phyloP scores from a whole-genome alignment of 2,329 filamentous ascomycete species.

The Pseudogymnoascus sp. region DNA sequence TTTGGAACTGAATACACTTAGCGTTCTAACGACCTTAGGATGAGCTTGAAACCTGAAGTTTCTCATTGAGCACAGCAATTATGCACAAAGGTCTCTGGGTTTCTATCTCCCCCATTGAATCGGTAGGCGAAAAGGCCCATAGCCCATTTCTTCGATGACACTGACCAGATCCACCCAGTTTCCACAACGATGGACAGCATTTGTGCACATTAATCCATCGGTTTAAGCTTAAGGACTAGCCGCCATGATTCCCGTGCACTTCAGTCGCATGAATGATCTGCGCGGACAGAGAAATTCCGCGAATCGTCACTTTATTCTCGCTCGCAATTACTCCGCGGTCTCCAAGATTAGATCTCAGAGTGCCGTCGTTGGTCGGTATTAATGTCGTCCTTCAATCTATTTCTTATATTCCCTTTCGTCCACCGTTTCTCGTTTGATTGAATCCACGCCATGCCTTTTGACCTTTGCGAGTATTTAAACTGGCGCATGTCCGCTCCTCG shows the following conservation, averaged over 20 bases:
- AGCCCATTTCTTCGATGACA: neutral
- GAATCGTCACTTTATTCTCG: neutral
- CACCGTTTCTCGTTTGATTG: neutral
- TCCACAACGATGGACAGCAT: neutral
- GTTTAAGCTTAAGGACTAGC: neutral
- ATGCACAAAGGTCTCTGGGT: neutral
- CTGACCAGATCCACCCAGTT: neutral
- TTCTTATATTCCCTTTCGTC: constrained; percentile 6
- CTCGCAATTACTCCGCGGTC: neutral
- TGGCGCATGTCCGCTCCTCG: neutral
- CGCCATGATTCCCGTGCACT: neutral
- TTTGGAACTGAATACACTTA: neutral
- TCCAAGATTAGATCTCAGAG: neutral
- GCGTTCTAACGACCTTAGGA: neutral
- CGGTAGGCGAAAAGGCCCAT: neutral
- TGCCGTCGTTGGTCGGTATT: constrained; percentile 3
- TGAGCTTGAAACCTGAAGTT: neutral
- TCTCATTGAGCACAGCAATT: neutral
- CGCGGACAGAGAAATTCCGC: neutral
- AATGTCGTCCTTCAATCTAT: neutral
- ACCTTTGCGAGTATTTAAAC: neutral
- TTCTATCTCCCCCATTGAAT: neutral
- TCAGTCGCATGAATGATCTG: neutral
- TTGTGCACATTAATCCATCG: neutral
- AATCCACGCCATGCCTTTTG: neutral